phyloP scores from a whole-genome alignment of 2,329 filamentous ascomycete genomes.

The Botrytis elliptica region DNA sequence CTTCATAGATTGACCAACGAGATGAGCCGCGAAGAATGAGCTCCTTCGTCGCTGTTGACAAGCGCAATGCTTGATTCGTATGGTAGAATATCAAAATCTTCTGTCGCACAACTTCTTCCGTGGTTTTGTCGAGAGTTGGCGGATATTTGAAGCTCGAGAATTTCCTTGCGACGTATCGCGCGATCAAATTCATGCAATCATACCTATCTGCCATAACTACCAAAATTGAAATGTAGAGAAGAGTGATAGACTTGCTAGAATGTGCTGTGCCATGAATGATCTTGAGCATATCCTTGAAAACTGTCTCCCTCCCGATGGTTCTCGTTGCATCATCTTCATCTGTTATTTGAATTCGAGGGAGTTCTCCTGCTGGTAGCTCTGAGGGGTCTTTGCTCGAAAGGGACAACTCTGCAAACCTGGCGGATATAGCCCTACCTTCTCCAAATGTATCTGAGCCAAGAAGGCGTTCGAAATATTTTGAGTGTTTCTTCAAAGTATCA shows the following conservation, averaged over 20 bases:
- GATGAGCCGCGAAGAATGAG: slow-evolving; percentile 64
- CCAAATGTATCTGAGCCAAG: slow-evolving; percentile 60
- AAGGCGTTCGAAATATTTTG: slow-evolving; percentile 68
- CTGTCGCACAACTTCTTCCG: slow-evolving; percentile 66
- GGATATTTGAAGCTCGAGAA: slow-evolving; percentile 54
- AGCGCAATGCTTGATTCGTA: slow-evolving; percentile 59
- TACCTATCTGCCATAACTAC: slow-evolving; percentile 73
- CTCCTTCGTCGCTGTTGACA: slow-evolving; percentile 62
- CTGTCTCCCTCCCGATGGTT: slow-evolving; percentile 56
- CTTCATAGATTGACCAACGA: slow-evolving; percentile 40
- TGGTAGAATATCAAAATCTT: slow-evolving; percentile 67
- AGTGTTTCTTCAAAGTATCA: slow-evolving; percentile 56
- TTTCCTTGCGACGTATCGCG: slow-evolving; percentile 51
- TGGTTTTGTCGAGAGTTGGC: slow-evolving; percentile 46
- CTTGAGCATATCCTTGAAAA: slow-evolving; percentile 66
- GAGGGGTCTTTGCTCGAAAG: slow-evolving; percentile 47
- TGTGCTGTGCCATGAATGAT: slow-evolving; percentile 58
- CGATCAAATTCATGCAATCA: slow-evolving; percentile 58
- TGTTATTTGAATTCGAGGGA: slow-evolving; percentile 64
- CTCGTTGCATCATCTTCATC: slow-evolving; percentile 68
- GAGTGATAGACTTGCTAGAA: slow-evolving; percentile 48
- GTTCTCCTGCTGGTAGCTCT: slow-evolving; percentile 48
- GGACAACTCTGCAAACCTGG: slow-evolving; percentile 51
- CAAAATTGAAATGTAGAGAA: slow-evolving; percentile 61
- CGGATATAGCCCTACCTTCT: slow-evolving; percentile 58